These are phyloP conservation scores for Maudiozyma pseudohumilis DNA, from an alignment of 805 yeast genomes.

Conservation along the genomic window DNA sequence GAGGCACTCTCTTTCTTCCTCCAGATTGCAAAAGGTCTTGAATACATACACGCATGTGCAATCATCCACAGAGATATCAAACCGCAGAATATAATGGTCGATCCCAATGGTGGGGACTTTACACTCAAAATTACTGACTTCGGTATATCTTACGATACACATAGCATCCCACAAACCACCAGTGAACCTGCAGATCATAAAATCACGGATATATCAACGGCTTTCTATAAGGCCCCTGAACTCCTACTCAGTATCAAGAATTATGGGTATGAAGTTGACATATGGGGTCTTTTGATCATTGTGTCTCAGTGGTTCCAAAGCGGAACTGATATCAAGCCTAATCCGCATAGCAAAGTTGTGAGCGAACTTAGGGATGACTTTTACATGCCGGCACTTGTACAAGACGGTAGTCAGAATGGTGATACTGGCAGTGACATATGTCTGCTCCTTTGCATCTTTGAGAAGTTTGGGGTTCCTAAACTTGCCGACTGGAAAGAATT, in stretches of 20 bases:
- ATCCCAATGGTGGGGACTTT: background rate
- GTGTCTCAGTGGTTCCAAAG: slow-evolving; percentile 41
- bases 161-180: slow-evolving; percentile 13
- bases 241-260: slow-evolving; percentile 48
- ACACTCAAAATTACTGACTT: slow-evolving; percentile 61
- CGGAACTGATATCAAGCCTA: slow-evolving; percentile 9
- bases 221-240: slow-evolving; percentile 70
- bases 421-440: slow-evolving; percentile 45
- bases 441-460: slow-evolving; percentile 46
- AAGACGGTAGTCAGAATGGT: slow-evolving; percentile 19
- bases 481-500: slow-evolving; percentile 34
- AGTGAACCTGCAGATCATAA: slow-evolving; percentile 25
- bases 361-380: slow-evolving; percentile 5
- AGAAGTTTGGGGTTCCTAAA: slow-evolving; percentile 54
- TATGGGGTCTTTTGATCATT: slow-evolving; percentile 64
- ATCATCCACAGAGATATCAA: slow-evolving; percentile 91
- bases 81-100: slow-evolving; percentile 62
- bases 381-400: slow-evolving; percentile 19
- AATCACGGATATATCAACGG: slow-evolving; percentile 50
- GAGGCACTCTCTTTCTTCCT: slow-evolving; percentile 42
- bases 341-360: background rate
- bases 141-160: slow-evolving; percentile 46
- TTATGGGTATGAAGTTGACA: slow-evolving; percentile 50
- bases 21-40: slow-evolving; percentile 66
- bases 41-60: slow-evolving; percentile 74